Evolutionary conservation across 1,284 basidiomycete species (phyloP), one percentile per base, ranked within the genome.

Genomic region (Cutaneotrichosporon sp.): DNA sequence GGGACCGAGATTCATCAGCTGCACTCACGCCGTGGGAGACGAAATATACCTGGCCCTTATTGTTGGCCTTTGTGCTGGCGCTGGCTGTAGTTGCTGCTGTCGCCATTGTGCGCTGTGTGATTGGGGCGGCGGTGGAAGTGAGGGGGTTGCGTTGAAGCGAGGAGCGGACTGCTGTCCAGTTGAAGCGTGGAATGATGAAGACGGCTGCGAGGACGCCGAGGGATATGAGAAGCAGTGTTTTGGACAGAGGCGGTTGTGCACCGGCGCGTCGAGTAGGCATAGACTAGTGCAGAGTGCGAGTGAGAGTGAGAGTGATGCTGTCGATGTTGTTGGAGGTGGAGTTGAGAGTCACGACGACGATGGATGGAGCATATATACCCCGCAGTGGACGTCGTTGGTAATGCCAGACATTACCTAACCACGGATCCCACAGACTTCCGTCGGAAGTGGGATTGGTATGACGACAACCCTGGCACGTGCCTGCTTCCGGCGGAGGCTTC

Each of bases 11-110:
- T 5, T 24, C 25, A 26, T 9, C 7, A 26, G 29, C 31, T 19
- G 26, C 1, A 52, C 65, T 59, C 52, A 68, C 67, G 7, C 71
- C 71, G 54, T 73, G 71, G 7, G 71, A 73, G 24, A 73, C 50
- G 50, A 73, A 73, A 54, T 70, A 73, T 3, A 71, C 70, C 35
- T 67, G 59, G n/a, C 66, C 70, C 31, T 43, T 46, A 27, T 12
- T 11, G 19, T n/a, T n/a, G n/a, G n/a, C n/a, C n/a, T n/a, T n/a
- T n/a, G n/a, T n/a, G n/a, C n/a, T n/a, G n/a, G n/a, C n/a, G n/a
- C n/a, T n/a, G n/a, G n/a, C n/a, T n/a, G n/a, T n/a, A n/a, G 31
- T 29, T 1, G 45, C n/a, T 1, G 43, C 31, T 16, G 50, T 25
- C 3, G 46, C 37, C 49, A 50, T 50, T 17, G 42, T 44, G 41